These are phyloP conservation scores for Ramicandelaber brevisporus DNA, from an alignment of 192 early-diverging fungal species.

Conservation along the genomic window DNA sequence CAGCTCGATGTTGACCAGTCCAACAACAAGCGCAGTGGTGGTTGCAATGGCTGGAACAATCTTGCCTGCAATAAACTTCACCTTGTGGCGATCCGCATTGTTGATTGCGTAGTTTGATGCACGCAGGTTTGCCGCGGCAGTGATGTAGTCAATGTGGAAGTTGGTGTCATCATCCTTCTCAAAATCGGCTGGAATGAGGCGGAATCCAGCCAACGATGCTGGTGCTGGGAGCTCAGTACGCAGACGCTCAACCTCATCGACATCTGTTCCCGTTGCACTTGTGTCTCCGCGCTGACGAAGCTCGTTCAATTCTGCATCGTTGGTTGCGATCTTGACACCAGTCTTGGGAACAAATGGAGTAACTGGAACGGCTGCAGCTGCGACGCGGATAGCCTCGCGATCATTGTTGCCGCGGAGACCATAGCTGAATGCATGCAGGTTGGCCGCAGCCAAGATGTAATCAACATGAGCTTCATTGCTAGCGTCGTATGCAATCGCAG, in stretches of 20 bases:
- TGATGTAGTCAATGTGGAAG: slow-evolving; percentile 99
- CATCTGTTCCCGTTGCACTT: slow-evolving; percentile 3
- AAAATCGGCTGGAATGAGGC: slow-evolving; percentile 78
- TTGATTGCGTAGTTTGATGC: slow-evolving; percentile 56
- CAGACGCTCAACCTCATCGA: slow-evolving; percentile 31
- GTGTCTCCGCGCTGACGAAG: slow-evolving; percentile 17
- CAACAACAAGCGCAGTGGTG: slow-evolving; percentile 85
- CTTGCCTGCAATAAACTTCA: slow-evolving; percentile 75
- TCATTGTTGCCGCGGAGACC: slow-evolving; percentile 67
- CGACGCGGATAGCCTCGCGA: slow-evolving; percentile 32
- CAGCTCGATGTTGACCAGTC: slow-evolving; percentile 91
- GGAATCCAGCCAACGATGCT: slow-evolving; percentile 54
- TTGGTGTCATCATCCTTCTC: slow-evolving; percentile 99
- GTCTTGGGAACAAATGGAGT: slow-evolving; percentile 67
- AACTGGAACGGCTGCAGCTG: slow-evolving; percentile 31
- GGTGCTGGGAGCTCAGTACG: slow-evolving; percentile 45
- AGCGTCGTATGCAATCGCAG: slow-evolving; percentile 52
- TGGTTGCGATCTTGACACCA: slow-evolving; percentile 91
- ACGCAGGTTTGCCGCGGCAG: slow-evolving; percentile 87
- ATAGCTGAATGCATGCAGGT: slow-evolving; percentile 91
- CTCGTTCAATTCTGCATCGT: slow-evolving; percentile 54
- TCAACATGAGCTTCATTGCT: slow-evolving; percentile 46
- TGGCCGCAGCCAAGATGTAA: slow-evolving; percentile 75
- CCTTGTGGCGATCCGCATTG: slow-evolving; percentile 48
- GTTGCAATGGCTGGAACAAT: slow-evolving; percentile 86